Evolutionary conservation across 176 grass and related monocot species (phyloP).

Genomic region (Chrysopogon serrulatus): DNA sequence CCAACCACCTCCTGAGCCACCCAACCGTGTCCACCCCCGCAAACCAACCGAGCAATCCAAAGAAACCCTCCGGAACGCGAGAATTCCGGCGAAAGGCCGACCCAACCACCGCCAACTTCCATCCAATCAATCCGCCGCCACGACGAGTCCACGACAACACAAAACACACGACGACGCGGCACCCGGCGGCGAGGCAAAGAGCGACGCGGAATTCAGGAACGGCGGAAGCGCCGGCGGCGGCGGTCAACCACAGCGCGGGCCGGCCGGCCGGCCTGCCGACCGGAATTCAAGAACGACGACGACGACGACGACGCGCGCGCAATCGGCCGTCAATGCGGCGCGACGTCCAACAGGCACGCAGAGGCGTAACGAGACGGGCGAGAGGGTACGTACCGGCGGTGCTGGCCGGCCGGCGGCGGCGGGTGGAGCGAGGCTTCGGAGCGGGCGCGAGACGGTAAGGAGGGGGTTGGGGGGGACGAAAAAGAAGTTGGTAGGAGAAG

Average conservation of each 20-base stretch:
- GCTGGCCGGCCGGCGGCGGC: not conserved
- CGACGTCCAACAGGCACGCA: not conserved
- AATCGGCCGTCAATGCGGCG: slow-evolving; percentile 18
- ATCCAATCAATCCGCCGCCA: slow-evolving; percentile 41
- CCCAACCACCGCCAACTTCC: slow-evolving; percentile 59
- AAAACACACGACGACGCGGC: not conserved
- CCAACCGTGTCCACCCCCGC: slow-evolving; percentile 4
- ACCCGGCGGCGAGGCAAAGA: not conserved
- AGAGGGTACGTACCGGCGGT: slow-evolving; percentile 24
- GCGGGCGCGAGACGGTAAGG: slow-evolving; percentile 10
- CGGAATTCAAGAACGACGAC: not conserved
- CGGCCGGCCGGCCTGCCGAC: not conserved
- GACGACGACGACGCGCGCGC: not conserved
- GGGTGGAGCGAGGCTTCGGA: not conserved
- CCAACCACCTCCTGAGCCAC: slow-evolving; percentile 8
- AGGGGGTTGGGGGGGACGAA: not conserved
- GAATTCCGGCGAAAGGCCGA: slow-evolving; percentile 12
- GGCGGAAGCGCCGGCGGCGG: not conserved
- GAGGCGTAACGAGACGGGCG: not conserved
- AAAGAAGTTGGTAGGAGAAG: slow-evolving; percentile 66
- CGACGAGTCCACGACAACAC: not conserved
- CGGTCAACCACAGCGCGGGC: not conserved
- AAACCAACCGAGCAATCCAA: slow-evolving; percentile 18
- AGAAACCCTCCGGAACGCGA: not conserved
- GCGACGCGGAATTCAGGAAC: not conserved